Evolutionary conservation across 176 grass and related monocot species (phyloP).

Genomic region (Rhynchospora breviuscula): DNA sequence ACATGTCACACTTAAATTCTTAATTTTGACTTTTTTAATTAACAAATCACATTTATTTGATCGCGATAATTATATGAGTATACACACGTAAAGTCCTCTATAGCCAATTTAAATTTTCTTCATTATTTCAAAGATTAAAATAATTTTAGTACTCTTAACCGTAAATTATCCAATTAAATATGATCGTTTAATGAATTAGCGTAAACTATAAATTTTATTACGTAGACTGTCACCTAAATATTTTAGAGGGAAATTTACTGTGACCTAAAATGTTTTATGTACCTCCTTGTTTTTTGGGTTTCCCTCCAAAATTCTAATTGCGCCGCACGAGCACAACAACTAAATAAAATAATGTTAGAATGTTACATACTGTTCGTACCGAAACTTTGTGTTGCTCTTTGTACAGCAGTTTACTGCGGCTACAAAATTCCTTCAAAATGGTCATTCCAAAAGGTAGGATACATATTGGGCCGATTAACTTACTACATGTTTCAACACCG

Average conservation of each 20-base stretch:
- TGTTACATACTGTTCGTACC: neutral
- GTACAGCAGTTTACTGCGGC: neutral
- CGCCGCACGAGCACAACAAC: neutral
- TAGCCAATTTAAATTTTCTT: too few species aligned
- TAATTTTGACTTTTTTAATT: too few species aligned
- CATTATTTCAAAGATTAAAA: too few species aligned
- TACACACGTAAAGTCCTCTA: too few species aligned
- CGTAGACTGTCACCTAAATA: neutral
- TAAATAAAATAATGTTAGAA: neutral
- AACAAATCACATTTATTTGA: too few species aligned
- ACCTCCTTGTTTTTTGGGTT: neutral
- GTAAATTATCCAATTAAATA: too few species aligned
- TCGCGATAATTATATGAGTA: too few species aligned
- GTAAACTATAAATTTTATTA: too few species aligned
- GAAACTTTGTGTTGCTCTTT: neutral
- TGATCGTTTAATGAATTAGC: too few species aligned
- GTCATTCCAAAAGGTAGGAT: neutral
- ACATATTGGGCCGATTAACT: neutral
- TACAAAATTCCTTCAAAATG: neutral
- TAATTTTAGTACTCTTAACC: too few species aligned
- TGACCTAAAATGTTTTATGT: neutral
- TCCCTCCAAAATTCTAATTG: slow-evolving; percentile 9
- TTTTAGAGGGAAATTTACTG: neutral
- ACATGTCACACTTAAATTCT: too few species aligned
- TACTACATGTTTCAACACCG: neutral